A percentile compares a stretch with the other conserved stretches of the same genome.
phyloP scores from a whole-genome alignment of 805 yeast genomes.

The Myxozyma kluyveri region DNA sequence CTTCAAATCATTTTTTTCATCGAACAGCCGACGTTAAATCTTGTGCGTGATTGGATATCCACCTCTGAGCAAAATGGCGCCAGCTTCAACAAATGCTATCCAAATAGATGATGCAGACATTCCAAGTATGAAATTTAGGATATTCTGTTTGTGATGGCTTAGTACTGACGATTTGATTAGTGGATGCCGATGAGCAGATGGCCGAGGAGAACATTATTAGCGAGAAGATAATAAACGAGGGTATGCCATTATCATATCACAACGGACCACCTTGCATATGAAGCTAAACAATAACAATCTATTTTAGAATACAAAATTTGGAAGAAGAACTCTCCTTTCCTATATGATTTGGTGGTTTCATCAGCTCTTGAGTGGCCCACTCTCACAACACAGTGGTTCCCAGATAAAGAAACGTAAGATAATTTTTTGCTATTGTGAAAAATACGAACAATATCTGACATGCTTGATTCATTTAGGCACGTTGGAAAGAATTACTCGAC shows the following conservation, averaged over 20 bases:
- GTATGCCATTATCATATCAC: conserved; percentile 1
- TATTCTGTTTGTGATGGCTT: background rate
- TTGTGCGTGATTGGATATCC: too few relatives aligned
- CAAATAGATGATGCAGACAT: conserved; percentile 18
- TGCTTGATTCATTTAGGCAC: conserved; percentile 5
- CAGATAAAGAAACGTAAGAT: conserved; percentile 46
- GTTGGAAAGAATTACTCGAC: conserved; percentile 35
- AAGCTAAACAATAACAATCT: background rate
- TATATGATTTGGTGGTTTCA: conserved; percentile 55
- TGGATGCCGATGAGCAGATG: conserved; percentile 26
- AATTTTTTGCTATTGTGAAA: background rate
- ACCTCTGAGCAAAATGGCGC: too few relatives aligned
- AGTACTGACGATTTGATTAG: conserved; percentile 4
- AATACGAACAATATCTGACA: background rate
- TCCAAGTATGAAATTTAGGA: conserved; percentile 15
- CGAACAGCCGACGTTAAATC: too few relatives aligned
- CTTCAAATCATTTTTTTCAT: too few relatives aligned
- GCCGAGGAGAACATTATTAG: conserved; percentile 25
- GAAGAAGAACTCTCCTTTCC: conserved; percentile 59
- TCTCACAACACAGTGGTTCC: conserved; percentile 58
- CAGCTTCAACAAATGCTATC: conserved; percentile 16
- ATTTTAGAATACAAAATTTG: conserved; percentile 50
- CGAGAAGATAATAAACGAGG: conserved; percentile 29
- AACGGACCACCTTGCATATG: too few relatives aligned
- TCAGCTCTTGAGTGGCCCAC: conserved; percentile 64